Evolutionary conservation across 352 stramenopile species (phyloP), one percentile per base, ranked within the genome.

Genomic region (Globisporangium cylindrosporum): DNA sequence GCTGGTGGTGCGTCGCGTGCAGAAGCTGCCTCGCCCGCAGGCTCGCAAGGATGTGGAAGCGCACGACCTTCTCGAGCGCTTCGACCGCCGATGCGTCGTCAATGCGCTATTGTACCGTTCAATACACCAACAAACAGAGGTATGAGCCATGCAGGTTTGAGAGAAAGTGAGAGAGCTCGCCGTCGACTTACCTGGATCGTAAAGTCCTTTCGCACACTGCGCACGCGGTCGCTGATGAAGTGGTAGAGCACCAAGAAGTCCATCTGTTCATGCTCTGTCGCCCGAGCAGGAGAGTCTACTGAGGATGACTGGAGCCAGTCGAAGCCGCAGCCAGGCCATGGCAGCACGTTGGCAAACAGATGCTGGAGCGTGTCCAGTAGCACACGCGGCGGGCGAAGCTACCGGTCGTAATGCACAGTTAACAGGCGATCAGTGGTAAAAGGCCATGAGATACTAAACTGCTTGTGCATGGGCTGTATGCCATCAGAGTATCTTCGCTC

Each of bases 161-260:
- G 18, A 56, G 7, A 38, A 8, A 22, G 24, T 10, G 12, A 46
- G 38, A 48, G 14, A 36, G 53, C 25, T 36, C 53, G 22, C 8
- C 3, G 3, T 12, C n/a, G 22, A 24, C 57, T 8, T 71, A 88
- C 81, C 78, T 92, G 84, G 5, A 93, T 64, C 4, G 78, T 88
- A 56, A 90, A 87, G 72, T 93, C 85, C 62, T 93, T 82, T 43
- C 85, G 81, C 14, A 93, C 77, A 41, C 81, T 88, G 14, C 85
- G 85, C 27, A 91, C 38, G n/a, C 85, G 80, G 69, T 93, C 85
- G 54, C 73, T 84, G 1, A 93, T 22, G 63, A 91, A 93, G 64
- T 93, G 78, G 62, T 93, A 93, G 24, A 90, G 60, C 15, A 77
- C 67, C 29, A 93, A 46, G 64, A 93, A 93, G 34, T 64, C 55